These are phyloP conservation scores for Lotus japonicus DNA, from an alignment of 306 rosid genomes.

Conservation along the genomic window DNA sequence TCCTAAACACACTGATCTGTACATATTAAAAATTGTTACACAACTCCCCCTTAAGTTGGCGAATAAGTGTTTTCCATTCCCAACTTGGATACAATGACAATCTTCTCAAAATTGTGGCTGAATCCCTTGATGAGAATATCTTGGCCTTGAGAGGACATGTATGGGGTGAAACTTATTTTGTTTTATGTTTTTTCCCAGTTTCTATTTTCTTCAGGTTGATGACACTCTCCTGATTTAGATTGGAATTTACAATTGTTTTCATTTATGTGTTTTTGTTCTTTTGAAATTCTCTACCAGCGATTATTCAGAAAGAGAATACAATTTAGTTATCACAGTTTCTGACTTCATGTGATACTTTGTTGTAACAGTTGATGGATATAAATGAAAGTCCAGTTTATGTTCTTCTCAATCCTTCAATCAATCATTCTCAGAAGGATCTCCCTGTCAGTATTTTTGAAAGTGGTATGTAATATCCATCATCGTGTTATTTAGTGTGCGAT, in stretches of 20 bases:
- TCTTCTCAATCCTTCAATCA: constrained; percentile 79
- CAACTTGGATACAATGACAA: no score
- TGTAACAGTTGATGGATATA: constrained; percentile 84
- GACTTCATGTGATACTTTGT: constrained; percentile 12
- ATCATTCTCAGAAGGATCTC: constrained; percentile 90
- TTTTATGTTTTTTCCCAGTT: not conserved
- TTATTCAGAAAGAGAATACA: not conserved
- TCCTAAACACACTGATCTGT: no score
- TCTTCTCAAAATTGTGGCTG: no score
- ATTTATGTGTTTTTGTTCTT: not conserved
- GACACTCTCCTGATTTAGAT: not conserved
- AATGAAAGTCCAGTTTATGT: constrained; percentile 95
- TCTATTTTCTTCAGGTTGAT: not conserved
- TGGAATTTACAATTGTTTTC: not conserved
- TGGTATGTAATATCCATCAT: constrained; percentile 42
- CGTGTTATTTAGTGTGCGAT: constrained; percentile 3
- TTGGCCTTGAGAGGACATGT: no score
- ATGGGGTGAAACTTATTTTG: not conserved
- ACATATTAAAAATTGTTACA: no score
- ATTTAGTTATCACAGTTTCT: constrained; percentile 7
- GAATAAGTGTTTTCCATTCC: no score
- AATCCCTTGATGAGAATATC: no score
- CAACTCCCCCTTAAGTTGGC: no score
- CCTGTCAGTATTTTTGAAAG: constrained; percentile 86
- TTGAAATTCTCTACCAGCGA: constrained; percentile 7